A percentile compares a stretch with the other conserved stretches of the same genome.
phyloP scores from a whole-genome alignment of 1,284 basidiomycete genomes.

The Tilletia horrida region DNA sequence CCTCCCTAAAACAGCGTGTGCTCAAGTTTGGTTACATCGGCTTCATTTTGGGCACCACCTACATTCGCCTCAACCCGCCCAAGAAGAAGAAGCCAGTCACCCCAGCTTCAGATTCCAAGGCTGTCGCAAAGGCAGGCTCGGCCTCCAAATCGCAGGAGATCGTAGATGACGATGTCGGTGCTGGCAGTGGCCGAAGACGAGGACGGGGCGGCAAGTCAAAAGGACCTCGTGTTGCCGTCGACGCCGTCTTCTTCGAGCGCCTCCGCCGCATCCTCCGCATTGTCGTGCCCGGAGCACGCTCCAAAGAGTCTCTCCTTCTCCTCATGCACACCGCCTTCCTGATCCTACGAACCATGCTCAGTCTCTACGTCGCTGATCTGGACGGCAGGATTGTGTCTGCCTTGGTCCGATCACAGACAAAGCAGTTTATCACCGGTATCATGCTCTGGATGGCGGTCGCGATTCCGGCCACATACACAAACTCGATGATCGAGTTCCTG shows the following conservation, averaged over 20 bases:
- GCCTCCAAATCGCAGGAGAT: not conserved
- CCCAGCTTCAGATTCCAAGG: not conserved
- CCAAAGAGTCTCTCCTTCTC: slow-evolving; percentile 81
- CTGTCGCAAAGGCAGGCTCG: not conserved
- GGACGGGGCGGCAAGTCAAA: slow-evolving; percentile 22
- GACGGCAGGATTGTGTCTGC: slow-evolving; percentile 90
- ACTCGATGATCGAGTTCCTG: slow-evolving; percentile 64
- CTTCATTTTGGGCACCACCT: slow-evolving; percentile 16
- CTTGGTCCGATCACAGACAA: slow-evolving; percentile 80
- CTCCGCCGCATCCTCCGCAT: slow-evolving; percentile 76
- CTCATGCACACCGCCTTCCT: slow-evolving; percentile 82
- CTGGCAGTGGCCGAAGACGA: not conserved
- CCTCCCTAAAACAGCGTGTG: not conserved
- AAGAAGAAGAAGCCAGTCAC: slow-evolving; percentile 7
- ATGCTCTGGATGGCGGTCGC: slow-evolving; percentile 85
- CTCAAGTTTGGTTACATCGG: slow-evolving; percentile 15
- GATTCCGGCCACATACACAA: slow-evolving; percentile 63
- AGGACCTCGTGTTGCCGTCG: slow-evolving; percentile 64
- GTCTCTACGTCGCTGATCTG: slow-evolving; percentile 88
- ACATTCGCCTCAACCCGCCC: slow-evolving; percentile 14
- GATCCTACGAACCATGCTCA: slow-evolving; percentile 82
- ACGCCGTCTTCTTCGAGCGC: slow-evolving; percentile 81
- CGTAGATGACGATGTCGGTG: not conserved
- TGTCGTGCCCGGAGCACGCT: slow-evolving; percentile 78
- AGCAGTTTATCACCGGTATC: slow-evolving; percentile 76